Conservation (phyloP, 2,329 filamentous ascomycete species). For the Aspergillus calidoustus region DNA sequence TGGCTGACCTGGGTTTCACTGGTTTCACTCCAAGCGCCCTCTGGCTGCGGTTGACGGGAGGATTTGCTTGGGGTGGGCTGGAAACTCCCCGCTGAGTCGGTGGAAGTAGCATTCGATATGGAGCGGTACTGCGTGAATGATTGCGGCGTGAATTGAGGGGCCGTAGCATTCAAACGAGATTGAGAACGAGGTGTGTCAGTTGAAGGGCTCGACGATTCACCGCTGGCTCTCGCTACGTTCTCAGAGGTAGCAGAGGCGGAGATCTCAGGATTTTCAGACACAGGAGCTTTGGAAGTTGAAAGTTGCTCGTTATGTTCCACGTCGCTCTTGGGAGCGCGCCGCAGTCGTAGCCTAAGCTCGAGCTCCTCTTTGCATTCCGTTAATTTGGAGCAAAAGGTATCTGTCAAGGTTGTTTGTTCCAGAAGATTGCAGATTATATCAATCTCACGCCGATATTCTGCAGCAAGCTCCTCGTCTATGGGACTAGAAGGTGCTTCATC, state of each 20-base stretch:
- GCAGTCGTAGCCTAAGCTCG: conserved; percentile 16
- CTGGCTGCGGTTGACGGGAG: not conserved
- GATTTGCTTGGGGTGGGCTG: not conserved
- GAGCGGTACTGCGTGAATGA: conserved; percentile 1
- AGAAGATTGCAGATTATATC: conserved; percentile 29
- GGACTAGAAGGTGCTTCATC: not conserved
- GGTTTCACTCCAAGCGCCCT: not conserved
- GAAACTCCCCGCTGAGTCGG: conserved; percentile 1
- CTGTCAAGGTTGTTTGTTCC: conserved; percentile 17
- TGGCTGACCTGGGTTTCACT: not conserved
- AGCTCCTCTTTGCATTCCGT: conserved; percentile 25
- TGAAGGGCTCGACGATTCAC: not conserved
- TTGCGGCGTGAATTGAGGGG: conserved; percentile 11
- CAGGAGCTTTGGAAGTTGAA: not conserved
- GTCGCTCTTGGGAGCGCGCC: not conserved
- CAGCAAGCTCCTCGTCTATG: not conserved
- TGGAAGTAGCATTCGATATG: conserved; percentile 1
- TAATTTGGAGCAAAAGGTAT: conserved; percentile 16
- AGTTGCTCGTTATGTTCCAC: not conserved
- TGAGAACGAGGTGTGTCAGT: not conserved
- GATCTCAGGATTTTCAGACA: not conserved
- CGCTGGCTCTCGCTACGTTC: not conserved
- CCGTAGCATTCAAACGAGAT: conserved; percentile 11
- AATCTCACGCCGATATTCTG: conserved; percentile 22
- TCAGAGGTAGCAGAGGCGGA: not conserved